Conservation (phyloP, 768 basidiomycete genomes). For the Brasilioporus rufonigricans region DNA sequence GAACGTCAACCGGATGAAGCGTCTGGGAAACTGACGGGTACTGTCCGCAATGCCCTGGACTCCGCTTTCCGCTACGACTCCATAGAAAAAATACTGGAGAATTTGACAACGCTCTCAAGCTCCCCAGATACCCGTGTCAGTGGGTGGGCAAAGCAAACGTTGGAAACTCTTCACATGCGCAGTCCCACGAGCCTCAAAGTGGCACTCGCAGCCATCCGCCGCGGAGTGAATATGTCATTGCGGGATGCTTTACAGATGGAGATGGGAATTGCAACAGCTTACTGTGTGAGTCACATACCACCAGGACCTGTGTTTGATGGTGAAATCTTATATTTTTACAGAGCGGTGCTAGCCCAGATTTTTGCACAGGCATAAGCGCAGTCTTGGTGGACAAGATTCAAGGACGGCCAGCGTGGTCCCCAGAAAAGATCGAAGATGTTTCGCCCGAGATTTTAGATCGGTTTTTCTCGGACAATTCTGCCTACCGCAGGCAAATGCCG, state of each 20-base stretch:
- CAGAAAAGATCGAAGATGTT: conserved; percentile 60
- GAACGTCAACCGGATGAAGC: conserved; percentile 62
- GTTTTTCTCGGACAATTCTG: conserved; percentile 66
- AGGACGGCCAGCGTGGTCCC: conserved; percentile 69
- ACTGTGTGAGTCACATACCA: conserved; percentile 62
- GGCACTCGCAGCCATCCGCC: conserved; percentile 74
- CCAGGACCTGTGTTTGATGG: conserved; percentile 8
- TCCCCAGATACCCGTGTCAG: conserved; percentile 45
- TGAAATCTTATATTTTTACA: conserved; percentile 31
- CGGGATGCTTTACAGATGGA: conserved; percentile 78
- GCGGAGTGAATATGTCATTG: conserved; percentile 62
- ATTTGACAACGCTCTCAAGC: conserved; percentile 44
- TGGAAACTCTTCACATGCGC: conserved; percentile 58
- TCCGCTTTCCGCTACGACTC: conserved; percentile 65
- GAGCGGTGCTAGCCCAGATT: conserved; percentile 81
- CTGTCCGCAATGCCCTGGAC: conserved; percentile 76
- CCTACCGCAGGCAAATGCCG: conserved; percentile 46
- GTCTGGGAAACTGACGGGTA: conserved; percentile 52
- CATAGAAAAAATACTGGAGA: conserved; percentile 69
- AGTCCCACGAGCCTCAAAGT: conserved; percentile 94
- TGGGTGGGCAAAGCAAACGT: conserved; percentile 73
- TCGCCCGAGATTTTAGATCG: conserved; percentile 51
- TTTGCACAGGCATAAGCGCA: conserved; percentile 74
- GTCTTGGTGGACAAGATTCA: conserved; percentile 54
- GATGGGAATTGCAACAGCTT: conserved; percentile 83